These are phyloP conservation scores for Didymella keratinophila DNA, from an alignment of 2,329 filamentous ascomycete genomes.

Conservation along the genomic window DNA sequence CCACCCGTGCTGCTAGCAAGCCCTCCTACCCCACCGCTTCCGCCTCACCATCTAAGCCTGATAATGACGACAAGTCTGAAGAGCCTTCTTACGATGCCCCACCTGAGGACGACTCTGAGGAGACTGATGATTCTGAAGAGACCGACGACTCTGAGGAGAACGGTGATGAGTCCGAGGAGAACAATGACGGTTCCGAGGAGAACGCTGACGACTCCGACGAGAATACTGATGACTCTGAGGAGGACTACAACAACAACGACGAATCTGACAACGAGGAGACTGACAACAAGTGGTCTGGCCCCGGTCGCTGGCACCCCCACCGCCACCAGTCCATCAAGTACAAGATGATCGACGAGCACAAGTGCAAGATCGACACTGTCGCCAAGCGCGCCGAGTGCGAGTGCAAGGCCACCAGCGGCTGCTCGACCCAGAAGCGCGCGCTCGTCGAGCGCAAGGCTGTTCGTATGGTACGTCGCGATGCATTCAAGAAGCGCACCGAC, in stretches of 20 bases:
- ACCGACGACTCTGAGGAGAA: conserved; percentile 10
- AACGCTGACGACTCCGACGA: neutral
- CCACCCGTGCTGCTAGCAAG: conserved; percentile 7
- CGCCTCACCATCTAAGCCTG: conserved; percentile 12
- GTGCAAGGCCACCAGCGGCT: conserved; percentile 31
- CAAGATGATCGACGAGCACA: conserved; percentile 42
- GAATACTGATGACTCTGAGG: conserved; percentile 1
- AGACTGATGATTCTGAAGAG: conserved; percentile 14
- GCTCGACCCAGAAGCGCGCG: conserved; percentile 32
- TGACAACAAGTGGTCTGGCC: conserved; percentile 8
- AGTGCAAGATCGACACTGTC: conserved; percentile 38
- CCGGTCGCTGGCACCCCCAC: conserved; percentile 13
- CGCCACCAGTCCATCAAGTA: conserved; percentile 22
- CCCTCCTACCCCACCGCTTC: conserved; percentile 14
- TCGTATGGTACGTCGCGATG: conserved; percentile 41
- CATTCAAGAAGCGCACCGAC: conserved; percentile 39
- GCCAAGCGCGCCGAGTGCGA: conserved; percentile 31
- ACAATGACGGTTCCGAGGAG: neutral
- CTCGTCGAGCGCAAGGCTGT: conserved; percentile 45
- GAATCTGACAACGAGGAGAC: conserved; percentile 8
- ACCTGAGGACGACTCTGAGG: conserved; percentile 15
- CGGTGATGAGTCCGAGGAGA: neutral
- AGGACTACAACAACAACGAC: conserved; percentile 3
- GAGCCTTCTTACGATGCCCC: conserved; percentile 13
- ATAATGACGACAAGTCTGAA: conserved; percentile 8